Evolutionary conservation across 2,329 filamentous ascomycete genomes (phyloP).

Genomic region (Alternaria sp.): DNA sequence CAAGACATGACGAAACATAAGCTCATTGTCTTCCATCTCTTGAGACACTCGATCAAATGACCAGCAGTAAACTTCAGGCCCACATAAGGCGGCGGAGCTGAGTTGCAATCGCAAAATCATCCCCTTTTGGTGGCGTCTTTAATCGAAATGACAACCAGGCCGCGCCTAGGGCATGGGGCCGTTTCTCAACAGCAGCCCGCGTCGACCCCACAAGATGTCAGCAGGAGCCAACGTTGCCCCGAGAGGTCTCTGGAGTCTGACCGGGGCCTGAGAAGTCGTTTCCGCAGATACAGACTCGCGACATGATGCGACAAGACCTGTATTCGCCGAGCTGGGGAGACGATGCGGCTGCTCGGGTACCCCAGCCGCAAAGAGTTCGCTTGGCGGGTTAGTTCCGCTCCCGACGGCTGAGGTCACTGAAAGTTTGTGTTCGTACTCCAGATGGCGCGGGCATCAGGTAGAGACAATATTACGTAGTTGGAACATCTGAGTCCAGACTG

Average conservation of each 20-base stretch:
- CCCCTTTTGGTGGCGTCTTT: slow-evolving; percentile 13
- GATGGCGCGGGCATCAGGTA: background rate
- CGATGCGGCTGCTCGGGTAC: slow-evolving; percentile 2
- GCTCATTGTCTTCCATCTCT: background rate
- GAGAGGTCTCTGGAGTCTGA: background rate
- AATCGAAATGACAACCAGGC: slow-evolving; percentile 8
- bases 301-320: background rate
- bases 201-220: background rate
- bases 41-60: background rate
- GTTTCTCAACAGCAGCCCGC: slow-evolving; percentile 3
- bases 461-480: background rate
- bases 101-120: background rate
- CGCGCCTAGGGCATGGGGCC: slow-evolving; percentile 6
- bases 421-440: background rate
- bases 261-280: background rate
- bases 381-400: background rate
- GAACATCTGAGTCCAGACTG: background rate
- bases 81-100: background rate
- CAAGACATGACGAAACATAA: background rate
- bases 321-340: background rate
- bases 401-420: background rate
- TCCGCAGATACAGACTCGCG: background rate
- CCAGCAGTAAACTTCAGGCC: background rate
- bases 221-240: slow-evolving; percentile 7
- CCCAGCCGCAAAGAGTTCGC: slow-evolving; percentile 3